These are phyloP conservation scores for Pyrenochaeta sp. DNA, from an alignment of 2,329 filamentous ascomycete genomes.

Conservation along the genomic window DNA sequence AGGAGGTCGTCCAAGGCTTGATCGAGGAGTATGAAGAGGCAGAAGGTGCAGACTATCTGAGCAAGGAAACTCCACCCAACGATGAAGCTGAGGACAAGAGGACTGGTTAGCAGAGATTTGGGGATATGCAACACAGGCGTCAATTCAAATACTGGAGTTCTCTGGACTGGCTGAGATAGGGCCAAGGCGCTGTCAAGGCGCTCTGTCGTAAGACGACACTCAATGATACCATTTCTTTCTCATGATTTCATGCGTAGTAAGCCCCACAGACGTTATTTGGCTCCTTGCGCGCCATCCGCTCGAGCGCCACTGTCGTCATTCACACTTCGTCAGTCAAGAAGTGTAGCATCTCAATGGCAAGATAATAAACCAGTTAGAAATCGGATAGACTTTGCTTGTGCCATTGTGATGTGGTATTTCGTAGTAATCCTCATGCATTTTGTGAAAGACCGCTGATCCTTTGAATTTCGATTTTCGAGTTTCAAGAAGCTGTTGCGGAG, in stretches of 20 bases:
- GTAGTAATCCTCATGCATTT: no score
- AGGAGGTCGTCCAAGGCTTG: constrained; percentile 88
- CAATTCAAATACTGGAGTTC: constrained; percentile 13
- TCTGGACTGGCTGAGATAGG: constrained; percentile 12
- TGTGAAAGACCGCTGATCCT: no score
- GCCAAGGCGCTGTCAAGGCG: constrained; percentile 11
- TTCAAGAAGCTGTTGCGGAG: no score
- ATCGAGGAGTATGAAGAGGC: constrained; percentile 96
- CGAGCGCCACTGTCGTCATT: no score
- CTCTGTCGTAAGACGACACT: constrained; percentile 11
- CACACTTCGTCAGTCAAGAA: no score
- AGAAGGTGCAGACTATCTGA: constrained; percentile 88
- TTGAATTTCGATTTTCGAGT: no score
- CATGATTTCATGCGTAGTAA: background rate
- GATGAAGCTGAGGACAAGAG: constrained; percentile 46
- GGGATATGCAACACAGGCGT: constrained; percentile 2
- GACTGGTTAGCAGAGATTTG: constrained; percentile 18
- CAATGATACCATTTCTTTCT: constrained; percentile 24
- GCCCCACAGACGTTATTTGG: background rate
- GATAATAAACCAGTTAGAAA: no score
- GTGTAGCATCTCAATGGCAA: no score
- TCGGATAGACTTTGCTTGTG: no score
- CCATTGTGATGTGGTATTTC: no score
- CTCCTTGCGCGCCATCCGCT: no score
- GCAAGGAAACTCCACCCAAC: constrained; percentile 65